Conservation (phyloP, 306 rosid species). For the Prosopis cineraria region DNA sequence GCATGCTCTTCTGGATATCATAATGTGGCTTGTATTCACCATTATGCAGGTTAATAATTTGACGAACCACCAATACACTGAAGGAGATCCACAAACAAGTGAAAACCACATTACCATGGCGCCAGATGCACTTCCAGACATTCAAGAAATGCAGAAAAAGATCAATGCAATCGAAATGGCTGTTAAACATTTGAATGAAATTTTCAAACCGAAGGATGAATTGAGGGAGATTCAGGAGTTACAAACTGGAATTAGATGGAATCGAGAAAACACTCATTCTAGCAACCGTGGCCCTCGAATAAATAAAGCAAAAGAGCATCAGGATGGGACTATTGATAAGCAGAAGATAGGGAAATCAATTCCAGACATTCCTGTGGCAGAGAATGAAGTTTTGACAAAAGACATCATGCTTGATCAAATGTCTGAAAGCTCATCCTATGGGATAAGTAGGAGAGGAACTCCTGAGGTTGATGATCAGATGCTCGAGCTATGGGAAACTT, state of each 20-base stretch:
- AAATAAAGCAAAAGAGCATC: conserved; percentile 40
- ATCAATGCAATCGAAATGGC: conserved; percentile 65
- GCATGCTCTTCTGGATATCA: conserved; percentile 8
- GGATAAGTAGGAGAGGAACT: conserved; percentile 62
- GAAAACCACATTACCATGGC: conserved; percentile 40
- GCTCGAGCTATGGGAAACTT: conserved; percentile 88
- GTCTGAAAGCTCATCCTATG: conserved; percentile 71
- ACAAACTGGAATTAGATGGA: conserved; percentile 42
- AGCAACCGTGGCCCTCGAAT: conserved; percentile 41
- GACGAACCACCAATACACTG: conserved; percentile 39
- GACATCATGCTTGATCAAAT: conserved; percentile 96
- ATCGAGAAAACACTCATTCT: conserved; percentile 43
- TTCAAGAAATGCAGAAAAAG: conserved; percentile 73
- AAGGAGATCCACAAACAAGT: conserved; percentile 47
- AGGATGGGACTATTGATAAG: conserved; percentile 27
- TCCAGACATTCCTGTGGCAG: conserved; percentile 57
- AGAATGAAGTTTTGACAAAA: conserved; percentile 81
- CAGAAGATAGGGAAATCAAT: conserved; percentile 44
- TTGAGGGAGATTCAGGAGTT: conserved; percentile 67
- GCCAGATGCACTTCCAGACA: conserved; percentile 55
- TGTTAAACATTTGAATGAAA: conserved; percentile 49
- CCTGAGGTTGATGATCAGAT: conserved; percentile 61
- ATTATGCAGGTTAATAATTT: conserved; percentile 55
- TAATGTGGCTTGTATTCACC: conserved; percentile 19
- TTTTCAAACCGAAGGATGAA: conserved; percentile 52